Evolutionary conservation across 2,329 filamentous ascomycete genomes (phyloP).

Genomic region (Leptographium galeiforme): DNA sequence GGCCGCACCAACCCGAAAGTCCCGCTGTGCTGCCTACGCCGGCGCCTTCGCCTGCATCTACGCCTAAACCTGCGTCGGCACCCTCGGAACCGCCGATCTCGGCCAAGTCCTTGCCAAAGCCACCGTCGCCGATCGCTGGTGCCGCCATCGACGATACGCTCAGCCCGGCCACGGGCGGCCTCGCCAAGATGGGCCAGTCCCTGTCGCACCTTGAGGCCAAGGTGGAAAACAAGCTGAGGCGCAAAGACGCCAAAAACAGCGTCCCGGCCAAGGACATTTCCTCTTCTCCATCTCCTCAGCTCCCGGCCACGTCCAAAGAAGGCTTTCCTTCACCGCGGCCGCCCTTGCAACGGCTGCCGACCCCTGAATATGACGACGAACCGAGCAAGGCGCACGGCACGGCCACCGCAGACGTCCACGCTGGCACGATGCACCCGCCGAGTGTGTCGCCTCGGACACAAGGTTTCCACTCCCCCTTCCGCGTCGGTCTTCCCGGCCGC

Average conservation of each 20-base stretch:
- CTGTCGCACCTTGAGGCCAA: conserved; percentile 15
- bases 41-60: neutral
- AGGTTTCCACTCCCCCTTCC: neutral
- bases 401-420: no score
- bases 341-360: conserved; percentile 26
- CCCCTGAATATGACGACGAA: conserved; percentile 33
- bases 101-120: no score
- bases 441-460: neutral
- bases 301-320: neutral
- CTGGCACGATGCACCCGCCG: no score
- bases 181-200: conserved; percentile 15
- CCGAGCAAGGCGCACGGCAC: conserved; percentile 20
- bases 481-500: conserved; percentile 3
- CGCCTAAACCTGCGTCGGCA: neutral
- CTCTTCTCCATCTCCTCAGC: neutral
- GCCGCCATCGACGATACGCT: neutral
- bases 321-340: conserved; percentile 1
- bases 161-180: neutral
- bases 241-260: neutral
- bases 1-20: no score
- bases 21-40: no score
- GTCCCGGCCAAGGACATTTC: neutral
- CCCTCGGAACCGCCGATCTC: neutral
- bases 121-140: neutral
- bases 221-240: conserved; percentile 9